These are phyloP conservation scores for Leccinum sublutescens DNA, from an alignment of 768 basidiomycete species.

Conservation along the genomic window DNA sequence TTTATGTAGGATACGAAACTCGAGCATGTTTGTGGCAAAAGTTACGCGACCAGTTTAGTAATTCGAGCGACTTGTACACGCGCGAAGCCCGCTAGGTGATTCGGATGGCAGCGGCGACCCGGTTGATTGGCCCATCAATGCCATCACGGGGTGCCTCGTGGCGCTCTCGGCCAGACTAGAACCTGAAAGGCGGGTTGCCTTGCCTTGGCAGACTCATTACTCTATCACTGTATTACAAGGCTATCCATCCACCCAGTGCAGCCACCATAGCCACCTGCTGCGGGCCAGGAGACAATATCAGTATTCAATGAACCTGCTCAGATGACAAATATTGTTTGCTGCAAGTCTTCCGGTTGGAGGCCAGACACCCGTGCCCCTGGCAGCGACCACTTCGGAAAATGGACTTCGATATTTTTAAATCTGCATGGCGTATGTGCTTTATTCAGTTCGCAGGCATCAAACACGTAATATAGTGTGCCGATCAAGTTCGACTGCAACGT, in stretches of 20 bases:
- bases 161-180: slow-evolving; percentile 4
- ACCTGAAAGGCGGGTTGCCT: neutral
- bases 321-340: neutral
- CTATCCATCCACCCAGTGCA: too few relatives aligned
- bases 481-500: neutral
- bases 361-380: neutral
- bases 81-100: neutral
- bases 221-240: neutral
- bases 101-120: slow-evolving; percentile 1
- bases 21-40: neutral
- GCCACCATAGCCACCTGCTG: neutral
- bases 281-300: neutral
- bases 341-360: neutral
- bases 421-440: neutral
- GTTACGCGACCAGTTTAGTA: neutral
- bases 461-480: neutral
- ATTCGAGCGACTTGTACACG: neutral
- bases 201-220: neutral
- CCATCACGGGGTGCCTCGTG: neutral
- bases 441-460: neutral
- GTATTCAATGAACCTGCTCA: neutral
- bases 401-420: neutral
- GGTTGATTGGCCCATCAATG: neutral
- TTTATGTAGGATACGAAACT: neutral
- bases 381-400: neutral